Evolutionary conservation across 257 asterid genomes (phyloP).

Genomic region (Galeopsis tetrahit): DNA sequence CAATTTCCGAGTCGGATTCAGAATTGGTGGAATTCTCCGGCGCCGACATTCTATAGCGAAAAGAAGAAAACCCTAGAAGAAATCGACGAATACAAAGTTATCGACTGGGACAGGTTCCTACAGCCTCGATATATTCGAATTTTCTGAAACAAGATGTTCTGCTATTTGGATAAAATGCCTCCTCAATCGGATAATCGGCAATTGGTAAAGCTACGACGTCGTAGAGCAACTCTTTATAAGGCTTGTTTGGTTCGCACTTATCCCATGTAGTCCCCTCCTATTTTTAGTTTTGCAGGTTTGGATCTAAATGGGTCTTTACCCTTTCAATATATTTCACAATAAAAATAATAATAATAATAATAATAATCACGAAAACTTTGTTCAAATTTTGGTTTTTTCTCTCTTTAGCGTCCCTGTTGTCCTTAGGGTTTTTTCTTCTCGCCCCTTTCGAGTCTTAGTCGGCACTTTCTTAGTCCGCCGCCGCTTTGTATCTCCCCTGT

Average conservation of each 20-base stretch:
- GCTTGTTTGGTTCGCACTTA: background rate
- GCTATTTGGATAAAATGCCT: background rate
- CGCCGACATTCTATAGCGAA: slow-evolving; percentile 50
- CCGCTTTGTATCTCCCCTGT: no score
- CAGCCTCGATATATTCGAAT: slow-evolving; percentile 4
- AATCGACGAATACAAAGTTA: slow-evolving; percentile 16
- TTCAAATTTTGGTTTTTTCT: no score
- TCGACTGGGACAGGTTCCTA: slow-evolving; percentile 9
- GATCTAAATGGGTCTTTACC: no score
- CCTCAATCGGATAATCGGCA: background rate
- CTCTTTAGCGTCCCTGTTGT: no score
- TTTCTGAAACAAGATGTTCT: background rate
- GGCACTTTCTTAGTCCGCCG: no score
- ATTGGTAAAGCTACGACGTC: slow-evolving; percentile 17
- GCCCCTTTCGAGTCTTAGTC: no score
- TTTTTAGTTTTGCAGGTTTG: no score
- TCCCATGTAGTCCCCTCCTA: no score
- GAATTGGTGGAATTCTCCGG: slow-evolving; percentile 51
- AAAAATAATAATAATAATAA: no score
- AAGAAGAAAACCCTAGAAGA: slow-evolving; percentile 48
- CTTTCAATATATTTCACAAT: no score
- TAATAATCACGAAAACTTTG: no score
- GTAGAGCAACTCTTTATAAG: background rate
- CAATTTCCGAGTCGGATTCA: slow-evolving; percentile 63
- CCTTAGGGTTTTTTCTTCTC: no score